Evolutionary conservation across 2,329 filamentous ascomycete species (phyloP), one percentile per base, ranked within the genome.

Genomic region (Pseudopithomyces maydicus): DNA sequence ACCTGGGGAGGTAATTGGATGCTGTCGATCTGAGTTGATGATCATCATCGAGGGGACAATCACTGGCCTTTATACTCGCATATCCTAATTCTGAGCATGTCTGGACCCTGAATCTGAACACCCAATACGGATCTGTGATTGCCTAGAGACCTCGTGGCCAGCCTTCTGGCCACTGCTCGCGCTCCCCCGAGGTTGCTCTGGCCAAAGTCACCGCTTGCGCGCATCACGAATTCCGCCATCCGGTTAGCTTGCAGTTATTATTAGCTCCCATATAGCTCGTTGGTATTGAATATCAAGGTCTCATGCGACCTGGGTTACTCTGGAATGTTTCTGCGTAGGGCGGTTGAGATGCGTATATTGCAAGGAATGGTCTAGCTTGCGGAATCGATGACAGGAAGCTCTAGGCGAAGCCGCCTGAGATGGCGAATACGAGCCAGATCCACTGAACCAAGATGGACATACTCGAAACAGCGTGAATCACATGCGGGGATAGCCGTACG

Each of bases 21-120:
- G 58, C 62, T 68, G 65, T 42, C 47, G 65, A 66, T 67, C 59
- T 66, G 64, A 57, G 63, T 62, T 72, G 63, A 62, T 71, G 70
- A 57, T 68, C 42, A 51, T 56, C 45, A 58, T 43, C 50, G 48
- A 57, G 42, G 58, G 56, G 58, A 56, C 62, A 47, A 22, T 14
- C 22, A 15, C 42, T 44, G 39, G 39, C 46, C 58, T 68, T 73
- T 73, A 72, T 73, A 73, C 61, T 55, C 41, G 41, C 39, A 59
- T 56, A 57, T 53, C 55, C 42, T 15, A 54, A 51, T 39, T 46
- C 38, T 36, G 11, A 17, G 14, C 11, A 12, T 33, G 43, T 41
- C 50, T 46, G 55, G 49, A 42, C 53, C 47, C 42, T 42, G 17
- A 23, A 14, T 23, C 47, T 26, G 19, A 52, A 32, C 12, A 35